Evolutionary conservation across 2,329 filamentous ascomycete genomes (phyloP).

Genomic region (Penicillium corylophilum): DNA sequence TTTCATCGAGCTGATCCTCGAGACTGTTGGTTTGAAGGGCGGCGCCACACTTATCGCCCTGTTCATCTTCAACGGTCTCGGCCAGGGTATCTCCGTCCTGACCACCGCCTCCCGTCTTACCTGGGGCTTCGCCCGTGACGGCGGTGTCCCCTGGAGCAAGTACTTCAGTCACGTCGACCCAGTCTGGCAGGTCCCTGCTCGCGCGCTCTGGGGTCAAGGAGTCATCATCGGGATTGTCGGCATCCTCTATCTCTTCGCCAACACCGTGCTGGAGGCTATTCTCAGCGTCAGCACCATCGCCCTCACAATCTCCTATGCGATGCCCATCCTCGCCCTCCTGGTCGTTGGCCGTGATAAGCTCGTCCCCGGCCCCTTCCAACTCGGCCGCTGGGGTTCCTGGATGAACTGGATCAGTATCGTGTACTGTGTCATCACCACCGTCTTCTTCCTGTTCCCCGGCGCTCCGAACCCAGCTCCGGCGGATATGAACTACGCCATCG

Average conservation of each 20-base stretch:
- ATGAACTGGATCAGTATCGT: constrained; percentile 52
- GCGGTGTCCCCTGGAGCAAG: constrained; percentile 46
- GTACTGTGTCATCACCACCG: constrained; percentile 53
- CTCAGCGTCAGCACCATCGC: constrained; percentile 58
- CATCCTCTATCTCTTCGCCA: constrained; percentile 57
- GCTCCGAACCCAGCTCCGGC: constrained; percentile 45
- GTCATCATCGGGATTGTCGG: constrained; percentile 50
- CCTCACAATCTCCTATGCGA: constrained; percentile 52
- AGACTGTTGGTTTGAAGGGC: constrained; percentile 43
- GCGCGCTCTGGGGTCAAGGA: constrained; percentile 55
- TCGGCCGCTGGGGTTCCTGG: constrained; percentile 48
- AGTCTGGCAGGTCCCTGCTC: constrained; percentile 54
- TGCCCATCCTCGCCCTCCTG: constrained; percentile 53
- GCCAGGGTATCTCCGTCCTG: constrained; percentile 53
- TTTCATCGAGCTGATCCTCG: constrained; percentile 51
- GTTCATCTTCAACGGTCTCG: constrained; percentile 58
- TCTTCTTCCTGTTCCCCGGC: constrained; percentile 58
- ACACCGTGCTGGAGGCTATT: constrained; percentile 55
- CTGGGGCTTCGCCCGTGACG: constrained; percentile 57
- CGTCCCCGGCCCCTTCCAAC: constrained; percentile 43
- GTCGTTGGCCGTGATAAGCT: constrained; percentile 54
- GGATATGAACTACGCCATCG: constrained; percentile 61
- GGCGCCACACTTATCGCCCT: constrained; percentile 52
- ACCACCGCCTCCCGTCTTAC: constrained; percentile 55
- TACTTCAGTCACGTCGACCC: constrained; percentile 50